Evolutionary conservation across 257 asterid species (phyloP), one percentile per base, ranked within the genome.

Genomic region (Petrea volubilis): DNA sequence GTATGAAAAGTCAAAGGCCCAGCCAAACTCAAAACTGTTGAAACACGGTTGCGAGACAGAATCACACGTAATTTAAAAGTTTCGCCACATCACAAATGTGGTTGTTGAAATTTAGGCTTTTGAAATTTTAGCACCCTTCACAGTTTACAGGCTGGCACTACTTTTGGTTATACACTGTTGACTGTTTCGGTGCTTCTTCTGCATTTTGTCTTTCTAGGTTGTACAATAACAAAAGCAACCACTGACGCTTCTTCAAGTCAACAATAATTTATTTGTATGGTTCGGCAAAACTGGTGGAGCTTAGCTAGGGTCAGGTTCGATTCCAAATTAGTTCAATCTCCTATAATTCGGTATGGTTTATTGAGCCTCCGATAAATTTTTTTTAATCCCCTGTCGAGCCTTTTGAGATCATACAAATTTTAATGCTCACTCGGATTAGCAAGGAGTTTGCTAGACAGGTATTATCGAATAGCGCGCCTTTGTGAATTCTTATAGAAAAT

Each of bases 61-160:
- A 60, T 4, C 43, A 44, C 62, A 23, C 55, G 33, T 34, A 34
- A 40, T 62, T 13, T 62, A 51, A 4, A 75, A n/a, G 33, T 49
- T 12, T 28, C 7, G 44, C 34, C 57, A 33, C 57, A 2, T 59
- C 57, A 59, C 38, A 57, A 43, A 0, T 44, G 27, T 2, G 3
- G 56, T n/a, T 17, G 27, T 41, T 53, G 40, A 46, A 23, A 36
- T 20, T 62, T 52, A 3, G 60, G 40, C 4, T 7, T 60, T 75
- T 60, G 71, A 68, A 60, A 18, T 18, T 27, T 28, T 38, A 2
- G 60, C 40, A 17, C 51, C n/a, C n/a, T n/a, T n/a, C n/a, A n/a
- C n/a, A n/a, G n/a, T 74, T 51, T 27, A 67, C 66, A 68, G 67
- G 7, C 73, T 65, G 78, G 55, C 60, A 2, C 5, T 51, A 7